Conservation (phyloP, 2,329 filamentous ascomycete species). For the Microcyclosporella mali region DNA sequence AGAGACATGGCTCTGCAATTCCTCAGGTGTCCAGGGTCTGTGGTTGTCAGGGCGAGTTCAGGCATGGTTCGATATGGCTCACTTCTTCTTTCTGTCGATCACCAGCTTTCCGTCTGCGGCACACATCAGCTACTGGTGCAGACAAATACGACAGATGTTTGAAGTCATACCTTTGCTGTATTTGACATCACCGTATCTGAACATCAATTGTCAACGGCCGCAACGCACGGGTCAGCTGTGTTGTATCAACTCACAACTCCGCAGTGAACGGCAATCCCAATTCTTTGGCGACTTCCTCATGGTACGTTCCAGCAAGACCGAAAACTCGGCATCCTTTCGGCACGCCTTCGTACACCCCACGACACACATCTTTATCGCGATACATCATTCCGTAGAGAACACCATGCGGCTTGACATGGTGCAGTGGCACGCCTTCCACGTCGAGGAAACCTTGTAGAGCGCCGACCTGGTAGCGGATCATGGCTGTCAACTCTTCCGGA, state of each 20-base stretch:
- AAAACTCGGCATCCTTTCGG: constrained; percentile 48
- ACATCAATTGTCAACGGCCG: not conserved
- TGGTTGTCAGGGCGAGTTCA: too few relatives aligned
- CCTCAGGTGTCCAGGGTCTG: constrained; percentile 38
- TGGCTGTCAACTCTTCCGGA: constrained; percentile 35
- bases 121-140: not conserved
- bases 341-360: constrained; percentile 49
- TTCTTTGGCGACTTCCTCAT: constrained; percentile 50
- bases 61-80: too few relatives aligned
- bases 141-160: not conserved
- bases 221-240: not conserved
- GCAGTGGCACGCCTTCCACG: constrained; percentile 49
- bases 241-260: constrained; percentile 34
- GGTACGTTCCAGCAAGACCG: constrained; percentile 49
- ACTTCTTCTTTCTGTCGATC: constrained; percentile 54
- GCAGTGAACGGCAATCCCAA: constrained; percentile 49
- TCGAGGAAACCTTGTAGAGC: constrained; percentile 56
- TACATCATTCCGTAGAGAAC: constrained; percentile 53
- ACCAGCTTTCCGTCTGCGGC: constrained; percentile 44
- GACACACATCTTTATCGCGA: constrained; percentile 46
- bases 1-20: constrained; percentile 37
- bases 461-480: constrained; percentile 58
- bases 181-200: constrained; percentile 49
- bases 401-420: constrained; percentile 54
- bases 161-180: constrained; percentile 32